Evolutionary conservation across 805 yeast species (phyloP).

Genomic region (Candida easanensis): DNA sequence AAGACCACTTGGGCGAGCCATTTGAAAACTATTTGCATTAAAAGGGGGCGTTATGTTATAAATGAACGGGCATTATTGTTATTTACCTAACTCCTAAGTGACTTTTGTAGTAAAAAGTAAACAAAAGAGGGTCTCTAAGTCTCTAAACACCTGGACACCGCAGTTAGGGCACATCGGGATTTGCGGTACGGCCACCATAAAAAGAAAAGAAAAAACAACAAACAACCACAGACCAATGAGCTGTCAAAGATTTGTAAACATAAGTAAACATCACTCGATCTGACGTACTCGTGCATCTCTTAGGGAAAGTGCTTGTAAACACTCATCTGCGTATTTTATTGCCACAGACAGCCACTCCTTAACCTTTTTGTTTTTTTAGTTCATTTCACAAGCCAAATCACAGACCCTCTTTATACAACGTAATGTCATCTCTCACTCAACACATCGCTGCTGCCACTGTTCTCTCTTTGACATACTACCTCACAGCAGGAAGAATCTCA

Average conservation of each 20-base stretch:
- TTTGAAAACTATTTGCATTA: slow-evolving; percentile 72
- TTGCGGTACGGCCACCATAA: neutral
- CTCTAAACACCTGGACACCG: neutral
- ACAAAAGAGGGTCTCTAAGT: neutral
- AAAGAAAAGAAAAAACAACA: slow-evolving; percentile 2
- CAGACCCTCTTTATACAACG: no score
- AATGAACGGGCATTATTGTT: neutral
- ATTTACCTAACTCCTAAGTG: neutral
- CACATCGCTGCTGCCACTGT: slow-evolving; percentile 7
- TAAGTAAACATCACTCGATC: neutral
- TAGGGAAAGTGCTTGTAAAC: no score
- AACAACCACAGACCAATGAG: slow-evolving; percentile 4
- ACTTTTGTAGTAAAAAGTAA: neutral
- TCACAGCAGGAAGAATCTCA: slow-evolving; percentile 37
- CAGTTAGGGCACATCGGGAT: neutral
- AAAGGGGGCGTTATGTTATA: neutral
- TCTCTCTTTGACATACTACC: slow-evolving; percentile 15
- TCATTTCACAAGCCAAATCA: neutral
- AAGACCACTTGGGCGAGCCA: slow-evolving; percentile 91
- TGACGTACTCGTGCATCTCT: no score
- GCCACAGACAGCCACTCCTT: no score
- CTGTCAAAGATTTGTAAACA: slow-evolving; percentile 6
- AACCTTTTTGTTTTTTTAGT: no score
- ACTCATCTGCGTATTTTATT: neutral
- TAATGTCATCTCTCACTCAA: neutral